Evolutionary conservation across 2,329 filamentous ascomycete species (phyloP), one percentile per base, ranked within the genome.

Genomic region (Phaeosphaeria sp.): DNA sequence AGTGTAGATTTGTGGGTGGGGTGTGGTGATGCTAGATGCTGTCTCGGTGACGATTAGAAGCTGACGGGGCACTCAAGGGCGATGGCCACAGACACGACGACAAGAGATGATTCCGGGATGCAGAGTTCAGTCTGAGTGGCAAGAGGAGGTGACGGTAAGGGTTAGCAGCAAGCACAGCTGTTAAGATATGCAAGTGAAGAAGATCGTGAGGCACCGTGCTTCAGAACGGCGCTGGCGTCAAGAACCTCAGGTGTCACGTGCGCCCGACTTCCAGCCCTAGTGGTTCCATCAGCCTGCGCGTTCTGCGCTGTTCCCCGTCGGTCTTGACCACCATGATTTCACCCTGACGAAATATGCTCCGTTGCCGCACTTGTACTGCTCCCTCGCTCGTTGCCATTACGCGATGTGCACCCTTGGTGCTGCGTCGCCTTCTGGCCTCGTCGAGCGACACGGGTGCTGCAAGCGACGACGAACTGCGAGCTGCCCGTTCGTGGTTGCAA

Each of bases 401-500:
- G 15, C 59, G 49, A 47, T 24, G 48, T 50, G 36, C 59, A 36
- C 55, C 54, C 25, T 30, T 36, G 40, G 55, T 57, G 49, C 56
- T 51, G 49, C 53, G 48, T 49, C 52, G 39, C 21, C 44, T 55
- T 48, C 59, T 61, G 25, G 48, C 49, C 7, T 59, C 61, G 45
- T 49, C 56, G 22, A 45, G 49, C 24, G 24, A 48, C 52, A 53
- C 21, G 49, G 45, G 49, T 49, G 56, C 48, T 48, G 59, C 59
- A 39, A 61, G 53, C 59, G 65, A 72, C 43, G 71, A 77, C 17
- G 71, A 75, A 33, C 59, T 78, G 42, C 67, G 65, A 30, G 74
- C 78, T 39, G 86, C 86, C 15, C 81, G 86, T 53, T 74, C 79
- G 67, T 89, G 87, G 87, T 82, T 89, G 48, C 77, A 79, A 44